Conservation (phyloP, 108 stramenopile genomes). For the Skeletonema menzelii region DNA sequence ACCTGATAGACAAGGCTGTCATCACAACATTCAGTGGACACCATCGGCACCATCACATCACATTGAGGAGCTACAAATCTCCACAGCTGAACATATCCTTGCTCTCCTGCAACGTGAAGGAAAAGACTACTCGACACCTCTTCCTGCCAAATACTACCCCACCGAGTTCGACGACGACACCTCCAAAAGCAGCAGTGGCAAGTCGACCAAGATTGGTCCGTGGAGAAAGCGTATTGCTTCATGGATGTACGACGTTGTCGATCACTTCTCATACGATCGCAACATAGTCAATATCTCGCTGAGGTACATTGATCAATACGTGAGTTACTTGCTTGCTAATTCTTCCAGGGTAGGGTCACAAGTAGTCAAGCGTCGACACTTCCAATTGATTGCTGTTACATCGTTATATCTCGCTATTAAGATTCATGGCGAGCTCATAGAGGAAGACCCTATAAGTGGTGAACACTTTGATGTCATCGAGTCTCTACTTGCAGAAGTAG, state of each 20-base stretch:
- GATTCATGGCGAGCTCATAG: constrained; percentile 49
- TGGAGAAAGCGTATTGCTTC: constrained; percentile 68
- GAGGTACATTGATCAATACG: constrained; percentile 76
- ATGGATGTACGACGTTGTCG: constrained; percentile 84
- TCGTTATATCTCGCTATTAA: constrained; percentile 81
- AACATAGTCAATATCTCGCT: constrained; percentile 72
- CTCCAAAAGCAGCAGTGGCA: neutral
- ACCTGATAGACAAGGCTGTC: neutral
- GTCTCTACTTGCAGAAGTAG: constrained; percentile 31
- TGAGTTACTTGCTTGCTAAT: constrained; percentile 20
- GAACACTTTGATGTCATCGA: constrained; percentile 14
- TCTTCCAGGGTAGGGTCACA: constrained; percentile 29
- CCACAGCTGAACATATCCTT: constrained; percentile 29
- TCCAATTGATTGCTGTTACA: constrained; percentile 81
- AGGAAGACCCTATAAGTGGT: constrained; percentile 23
- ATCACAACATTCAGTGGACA: neutral
- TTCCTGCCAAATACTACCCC: constrained; percentile 33
- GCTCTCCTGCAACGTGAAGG: constrained; percentile 36
- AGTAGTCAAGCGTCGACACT: constrained; percentile 34
- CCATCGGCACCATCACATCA: neutral
- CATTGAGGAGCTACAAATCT: neutral
- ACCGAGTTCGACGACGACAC: constrained; percentile 31
- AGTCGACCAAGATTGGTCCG: constrained; percentile 28
- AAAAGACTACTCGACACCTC: constrained; percentile 25
- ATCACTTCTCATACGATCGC: constrained; percentile 77